These are phyloP conservation scores for Amanita molliuscula DNA, from an alignment of 768 basidiomycete species.

Conservation along the genomic window DNA sequence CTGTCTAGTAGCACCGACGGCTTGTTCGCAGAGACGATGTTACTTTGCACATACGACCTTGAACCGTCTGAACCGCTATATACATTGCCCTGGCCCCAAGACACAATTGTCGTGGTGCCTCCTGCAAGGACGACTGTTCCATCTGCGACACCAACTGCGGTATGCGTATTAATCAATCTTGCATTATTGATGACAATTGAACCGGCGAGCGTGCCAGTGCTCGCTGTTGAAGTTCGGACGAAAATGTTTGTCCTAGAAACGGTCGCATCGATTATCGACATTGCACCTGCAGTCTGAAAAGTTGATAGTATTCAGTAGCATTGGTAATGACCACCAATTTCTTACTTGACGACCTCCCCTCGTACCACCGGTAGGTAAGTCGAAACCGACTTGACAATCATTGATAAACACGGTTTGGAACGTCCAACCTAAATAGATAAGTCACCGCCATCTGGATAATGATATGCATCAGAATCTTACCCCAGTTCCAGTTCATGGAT, in stretches of 20 bases:
- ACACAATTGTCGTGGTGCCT: constrained; percentile 45
- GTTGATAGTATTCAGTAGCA: background rate
- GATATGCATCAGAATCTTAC: constrained; percentile 14
- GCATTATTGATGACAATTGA: constrained; percentile 61
- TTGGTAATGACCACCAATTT: background rate
- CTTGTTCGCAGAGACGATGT: constrained; percentile 40
- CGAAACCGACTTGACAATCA: constrained; percentile 45
- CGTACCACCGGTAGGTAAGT: constrained; percentile 41
- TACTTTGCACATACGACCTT: constrained; percentile 39
- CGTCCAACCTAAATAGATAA: constrained; percentile 28
- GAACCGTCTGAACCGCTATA: constrained; percentile 40
- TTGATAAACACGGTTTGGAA: constrained; percentile 33
- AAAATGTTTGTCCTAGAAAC: constrained; percentile 54
- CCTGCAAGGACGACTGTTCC: constrained; percentile 48
- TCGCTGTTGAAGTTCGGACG: constrained; percentile 40
- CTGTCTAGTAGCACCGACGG: constrained; percentile 46
- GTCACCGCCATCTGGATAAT: background rate
- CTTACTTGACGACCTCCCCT: constrained; percentile 29
- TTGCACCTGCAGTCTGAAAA: constrained; percentile 41
- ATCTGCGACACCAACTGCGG: constrained; percentile 45
- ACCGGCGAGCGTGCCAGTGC: constrained; percentile 36
- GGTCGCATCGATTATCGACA: constrained; percentile 55
- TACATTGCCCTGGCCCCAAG: constrained; percentile 75
- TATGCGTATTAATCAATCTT: constrained; percentile 46
- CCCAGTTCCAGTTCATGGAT: constrained; percentile 39